Conservation (phyloP, 2,329 filamentous ascomycete species). For the Sporothrix inflata region DNA sequence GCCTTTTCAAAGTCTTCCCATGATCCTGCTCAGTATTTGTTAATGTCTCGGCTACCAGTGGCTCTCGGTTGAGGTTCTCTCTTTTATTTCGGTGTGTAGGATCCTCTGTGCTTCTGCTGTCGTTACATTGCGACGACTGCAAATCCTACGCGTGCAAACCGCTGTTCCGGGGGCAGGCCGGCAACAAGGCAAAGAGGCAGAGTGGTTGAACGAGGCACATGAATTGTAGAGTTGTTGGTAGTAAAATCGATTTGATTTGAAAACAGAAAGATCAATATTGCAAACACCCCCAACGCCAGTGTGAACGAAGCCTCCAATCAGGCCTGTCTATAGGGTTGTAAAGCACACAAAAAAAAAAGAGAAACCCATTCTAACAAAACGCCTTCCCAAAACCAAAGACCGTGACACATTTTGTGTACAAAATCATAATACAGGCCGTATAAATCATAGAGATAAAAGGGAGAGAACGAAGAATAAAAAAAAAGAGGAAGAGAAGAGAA, state of each 20-base stretch:
- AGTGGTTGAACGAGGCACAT: no score
- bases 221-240: no score
- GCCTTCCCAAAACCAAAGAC: conserved; percentile 2
- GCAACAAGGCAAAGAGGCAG: no score
- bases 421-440: conserved; percentile 7
- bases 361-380: not conserved
- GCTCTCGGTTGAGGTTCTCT: not conserved
- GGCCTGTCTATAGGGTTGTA: not conserved
- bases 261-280: not conserved
- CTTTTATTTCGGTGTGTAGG: no score
- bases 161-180: no score
- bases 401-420: conserved; percentile 12
- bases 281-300: not conserved
- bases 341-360: not conserved
- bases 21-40: not conserved
- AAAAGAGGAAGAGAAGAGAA: not conserved
- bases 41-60: not conserved
- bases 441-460: not conserved
- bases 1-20: not conserved
- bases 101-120: no score
- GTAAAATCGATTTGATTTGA: not conserved
- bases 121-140: no score
- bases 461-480: conserved; percentile 37
- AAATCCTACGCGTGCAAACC: no score
- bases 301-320: conserved; percentile 15